Evolutionary conservation across 2,329 filamentous ascomycete species (phyloP), one percentile per base, ranked within the genome.

Genomic region (Grosmannia clavigera): DNA sequence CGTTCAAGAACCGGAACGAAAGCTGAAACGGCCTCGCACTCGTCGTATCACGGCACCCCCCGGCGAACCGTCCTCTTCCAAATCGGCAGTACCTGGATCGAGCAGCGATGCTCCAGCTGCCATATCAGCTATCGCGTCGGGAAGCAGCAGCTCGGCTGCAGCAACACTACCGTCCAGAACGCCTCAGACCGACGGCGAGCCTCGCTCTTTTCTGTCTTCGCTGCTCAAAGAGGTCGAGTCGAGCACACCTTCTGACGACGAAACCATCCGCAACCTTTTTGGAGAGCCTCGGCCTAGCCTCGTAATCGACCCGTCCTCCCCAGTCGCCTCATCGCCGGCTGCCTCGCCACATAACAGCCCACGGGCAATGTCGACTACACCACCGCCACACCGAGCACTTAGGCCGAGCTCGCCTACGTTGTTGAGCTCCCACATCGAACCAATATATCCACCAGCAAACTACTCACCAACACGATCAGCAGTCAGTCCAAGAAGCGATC

Each of bases 171-270:
- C 27, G n/a, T 6, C 22, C 12, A 54, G 50, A 12, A 29, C 25
- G 6, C 50, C 14, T 5, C 46, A 52, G 33, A 11, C 50, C 3
- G 12, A 38, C 11, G 71, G 75, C 48, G 79, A 77, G 33, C 82
- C 80, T 9, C 88, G 90, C 9, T 92, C 89, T 6, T 92, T 97
- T 69, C 78, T 97, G 9, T 89, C 90, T 29, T 92, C 90, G 0
- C 76, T 97, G 7, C 75, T 97, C 57, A 90, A 88, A 69, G 92
- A 97, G 71, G 90, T 97, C 1, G 91, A 95, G 63, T 81, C 80
- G 71, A 80, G 78, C 71, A 71, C 80, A 60, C 72, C 76, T 3
- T 80, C 80, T 0, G 82, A 86, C 59, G 83, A 85, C 57, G 82
- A 85, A 59, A 75, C 69, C 31, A 68, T 77, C 27, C 72, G 74